Conservation (phyloP, 164 flowering plant species). For the Cinnamomum chago region DNA sequence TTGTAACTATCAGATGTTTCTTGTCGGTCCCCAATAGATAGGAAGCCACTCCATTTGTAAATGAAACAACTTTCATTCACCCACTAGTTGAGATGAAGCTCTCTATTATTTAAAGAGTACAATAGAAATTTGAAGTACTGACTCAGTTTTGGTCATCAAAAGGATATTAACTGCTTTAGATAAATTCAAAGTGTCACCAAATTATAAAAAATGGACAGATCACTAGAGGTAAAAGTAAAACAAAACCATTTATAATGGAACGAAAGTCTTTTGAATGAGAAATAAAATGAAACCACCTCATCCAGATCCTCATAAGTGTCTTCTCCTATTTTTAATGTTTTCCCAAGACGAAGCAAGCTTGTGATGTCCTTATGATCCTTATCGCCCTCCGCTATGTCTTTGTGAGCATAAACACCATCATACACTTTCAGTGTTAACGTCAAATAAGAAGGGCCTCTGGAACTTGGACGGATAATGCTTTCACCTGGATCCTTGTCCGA, state of each 20-base stretch:
- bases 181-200: too few species aligned
- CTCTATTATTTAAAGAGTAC: too few species aligned
- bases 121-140: too few species aligned
- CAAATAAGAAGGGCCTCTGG: slow-evolving; percentile 77
- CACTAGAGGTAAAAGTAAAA: too few species aligned
- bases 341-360: slow-evolving; percentile 90
- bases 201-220: too few species aligned
- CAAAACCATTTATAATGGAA: background rate
- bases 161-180: too few species aligned
- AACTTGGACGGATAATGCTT: slow-evolving; percentile 89
- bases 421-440: slow-evolving; percentile 83
- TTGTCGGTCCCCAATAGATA: too few species aligned
- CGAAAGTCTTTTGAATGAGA: background rate
- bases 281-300: slow-evolving; percentile 39
- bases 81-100: too few species aligned
- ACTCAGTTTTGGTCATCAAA: too few species aligned
- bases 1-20: too few species aligned
- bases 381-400: slow-evolving; percentile 85
- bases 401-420: slow-evolving; percentile 95
- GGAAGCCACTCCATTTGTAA: too few species aligned
- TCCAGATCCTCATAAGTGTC: slow-evolving; percentile 96
- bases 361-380: slow-evolving; percentile 92
- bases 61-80: too few species aligned
- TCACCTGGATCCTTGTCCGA: slow-evolving; percentile 91
- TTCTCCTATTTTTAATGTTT: slow-evolving; percentile 86